These are phyloP conservation scores for Spiromastix sp. DNA, from an alignment of 2,329 filamentous ascomycete species.

Conservation along the genomic window DNA sequence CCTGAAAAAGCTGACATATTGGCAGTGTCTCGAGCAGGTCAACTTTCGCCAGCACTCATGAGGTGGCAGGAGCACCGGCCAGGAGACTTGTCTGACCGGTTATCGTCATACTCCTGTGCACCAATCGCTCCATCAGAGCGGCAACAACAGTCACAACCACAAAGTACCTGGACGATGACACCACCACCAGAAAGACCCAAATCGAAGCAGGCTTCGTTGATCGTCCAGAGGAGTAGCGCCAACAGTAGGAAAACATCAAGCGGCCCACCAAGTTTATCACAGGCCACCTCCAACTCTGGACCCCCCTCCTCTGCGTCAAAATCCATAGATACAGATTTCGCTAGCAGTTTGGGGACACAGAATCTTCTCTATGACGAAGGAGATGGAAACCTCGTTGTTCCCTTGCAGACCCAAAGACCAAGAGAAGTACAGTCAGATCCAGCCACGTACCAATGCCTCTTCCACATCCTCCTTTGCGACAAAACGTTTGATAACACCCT, in stretches of 20 bases:
- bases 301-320: constrained; percentile 19
- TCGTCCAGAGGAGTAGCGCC: constrained; percentile 4
- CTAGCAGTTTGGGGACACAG: constrained; percentile 14
- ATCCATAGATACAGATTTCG: constrained; percentile 22
- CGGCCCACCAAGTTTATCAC: constrained; percentile 22
- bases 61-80: constrained; percentile 15
- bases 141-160: too few relatives aligned
- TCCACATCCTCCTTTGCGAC: constrained; percentile 35
- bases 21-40: constrained; percentile 7
- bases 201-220: constrained; percentile 5
- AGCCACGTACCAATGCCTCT: constrained; percentile 24
- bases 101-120: constrained; percentile 9
- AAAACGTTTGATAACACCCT: constrained; percentile 27
- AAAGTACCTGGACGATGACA: too few relatives aligned
- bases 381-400: constrained; percentile 21
- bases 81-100: constrained; percentile 11
- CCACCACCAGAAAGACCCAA: background rate
- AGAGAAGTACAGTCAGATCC: background rate
- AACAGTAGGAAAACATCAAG: constrained; percentile 11
- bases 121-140: background rate
- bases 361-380: constrained; percentile 20
- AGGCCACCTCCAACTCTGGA: constrained; percentile 13
- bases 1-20: background rate
- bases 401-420: constrained; percentile 4
- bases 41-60: constrained; percentile 13